Evolutionary conservation across 495 filamentous ascomycete species (phyloP), one percentile per base, ranked within the genome.

Genomic region (Mytilinidion resinicola): DNA sequence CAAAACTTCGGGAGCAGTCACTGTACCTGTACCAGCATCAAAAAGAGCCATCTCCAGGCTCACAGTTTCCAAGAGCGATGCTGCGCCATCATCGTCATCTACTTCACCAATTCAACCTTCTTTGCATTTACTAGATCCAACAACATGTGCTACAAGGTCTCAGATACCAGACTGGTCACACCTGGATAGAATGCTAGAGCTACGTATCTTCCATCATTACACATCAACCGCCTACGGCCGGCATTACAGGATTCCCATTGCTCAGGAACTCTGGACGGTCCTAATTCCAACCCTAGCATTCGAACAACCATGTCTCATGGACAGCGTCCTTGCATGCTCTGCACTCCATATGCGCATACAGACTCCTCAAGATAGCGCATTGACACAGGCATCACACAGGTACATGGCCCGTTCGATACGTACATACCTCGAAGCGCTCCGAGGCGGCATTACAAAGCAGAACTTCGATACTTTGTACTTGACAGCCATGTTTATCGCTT

Each of bases 61-160:
- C 8, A 21, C 21, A 8, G 49, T 67, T 72, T 48, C 75, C 76
- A 53, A 64, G 70, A 41, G 2, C 10, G 14, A 19, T 34, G 39
- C 52, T 42, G 14, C 21, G 9, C 46, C 14, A 20, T 49, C 46
- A 33, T 33, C 46, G 2, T 33, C 46, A 14, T 49, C 46, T 8
- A 25, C 19, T 25, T 49, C 46, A 30, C 33, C 46, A 48, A 48
- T 3, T 21, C 33, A 19, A 14, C 46, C 21, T 14, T 49, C 46
- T 9, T 25, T 25, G 21, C 15, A 25, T 25, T 10, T 25, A 3
- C 21, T 30, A 25, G 46, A 20, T 2, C 21, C 21, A 7, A 25
- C 9, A 25, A 49, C 25, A 20, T 25, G 9, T 25, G 19, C 46
- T 25, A 49, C 46, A 33, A 49, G 8, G 25, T 58, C 11, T 44